Conservation (phyloP, 495 filamentous ascomycete species). For the Collariella sp. region DNA sequence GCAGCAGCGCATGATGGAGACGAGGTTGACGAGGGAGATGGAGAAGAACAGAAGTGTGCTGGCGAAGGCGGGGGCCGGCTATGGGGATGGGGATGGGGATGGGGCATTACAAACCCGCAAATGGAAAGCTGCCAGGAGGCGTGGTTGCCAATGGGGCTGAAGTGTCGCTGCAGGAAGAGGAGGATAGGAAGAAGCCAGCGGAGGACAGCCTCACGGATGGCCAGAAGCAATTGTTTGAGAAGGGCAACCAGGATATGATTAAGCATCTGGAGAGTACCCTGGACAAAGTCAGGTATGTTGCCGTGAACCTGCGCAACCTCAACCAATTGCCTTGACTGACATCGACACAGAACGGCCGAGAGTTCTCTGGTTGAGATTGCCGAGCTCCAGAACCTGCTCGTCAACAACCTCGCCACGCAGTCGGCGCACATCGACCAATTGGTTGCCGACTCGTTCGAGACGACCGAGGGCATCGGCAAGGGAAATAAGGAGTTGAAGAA, state of each 20-base stretch:
- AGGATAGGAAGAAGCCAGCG: constrained; percentile 27
- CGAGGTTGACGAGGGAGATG: constrained; percentile 67
- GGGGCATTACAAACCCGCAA: constrained; percentile 7
- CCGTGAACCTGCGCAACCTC: too few relatives aligned
- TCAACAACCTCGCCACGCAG: constrained; percentile 74
- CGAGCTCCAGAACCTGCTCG: constrained; percentile 81
- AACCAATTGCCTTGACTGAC: not conserved
- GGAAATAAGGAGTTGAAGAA: constrained; percentile 89
- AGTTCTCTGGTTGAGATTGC: constrained; percentile 87
- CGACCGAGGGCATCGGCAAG: constrained; percentile 73
- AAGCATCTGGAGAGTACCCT: constrained; percentile 84
- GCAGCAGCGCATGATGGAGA: constrained; percentile 88
- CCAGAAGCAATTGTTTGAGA: constrained; percentile 85
- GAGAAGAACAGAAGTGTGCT: constrained; percentile 85
- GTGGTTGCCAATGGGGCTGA: constrained; percentile 9
- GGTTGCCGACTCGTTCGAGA: constrained; percentile 72
- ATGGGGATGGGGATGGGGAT: constrained; percentile 5
- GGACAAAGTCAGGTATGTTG: constrained; percentile 73
- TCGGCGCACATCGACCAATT: constrained; percentile 80
- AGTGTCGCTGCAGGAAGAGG: constrained; percentile 31
- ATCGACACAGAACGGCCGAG: constrained; percentile 65
- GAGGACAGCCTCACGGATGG: constrained; percentile 63
- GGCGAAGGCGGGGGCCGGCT: constrained; percentile 48
- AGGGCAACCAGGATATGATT: constrained; percentile 88
- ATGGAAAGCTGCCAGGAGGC: constrained; percentile 4